Evolutionary conservation across 1,284 basidiomycete species (phyloP), one percentile per base, ranked within the genome.

Genomic region (Fomitopsis pinicola): DNA sequence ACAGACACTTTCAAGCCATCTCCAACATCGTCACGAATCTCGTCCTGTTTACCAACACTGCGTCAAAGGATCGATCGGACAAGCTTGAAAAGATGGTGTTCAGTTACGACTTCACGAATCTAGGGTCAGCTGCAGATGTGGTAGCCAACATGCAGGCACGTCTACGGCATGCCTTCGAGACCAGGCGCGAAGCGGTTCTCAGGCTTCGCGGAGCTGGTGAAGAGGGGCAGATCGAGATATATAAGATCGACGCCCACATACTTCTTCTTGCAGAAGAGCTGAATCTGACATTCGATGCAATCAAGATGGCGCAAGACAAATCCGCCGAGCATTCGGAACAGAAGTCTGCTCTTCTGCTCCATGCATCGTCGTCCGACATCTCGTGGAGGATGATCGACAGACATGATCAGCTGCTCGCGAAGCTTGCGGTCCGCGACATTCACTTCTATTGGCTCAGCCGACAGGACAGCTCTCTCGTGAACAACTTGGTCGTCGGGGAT

Each of bases 351-450:
- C 79, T 96, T 42, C 83, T 93, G 45, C 76, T 98, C 28, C 89
- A 93, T 66, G 88, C 94, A 0, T 87, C 87, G 5, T 94, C 95
- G 0, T 86, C 89, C 9, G 92, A 96, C 71, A 88, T 99, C 57
- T 94, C 93, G 0, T 99, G 96, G 95, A 85, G 86, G 66, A 97
- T 99, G 94, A 78, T 97, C 40, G 92, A 94, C 64, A 82, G 88
- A 59, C 76, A 84, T 42, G 82, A 82, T 48, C 84, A 89, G 57
- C 82, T 96, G 36, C 81, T 98, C 1, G 89, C 94, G 35, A 97
- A 98, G 75, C 81, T 98, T 54, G 89, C 92, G 17, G 84, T 97
- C 59, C 85, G 87, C 57, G 83, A 88, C 62, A 91, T 91, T 65
- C 81, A 92, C 66, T 96, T 91, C 73, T 86, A 86, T 50, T 94